These are phyloP conservation scores for Lizanozyma gosingica DNA, from an alignment of 1,139 yeast genomes.

Conservation along the genomic window DNA sequence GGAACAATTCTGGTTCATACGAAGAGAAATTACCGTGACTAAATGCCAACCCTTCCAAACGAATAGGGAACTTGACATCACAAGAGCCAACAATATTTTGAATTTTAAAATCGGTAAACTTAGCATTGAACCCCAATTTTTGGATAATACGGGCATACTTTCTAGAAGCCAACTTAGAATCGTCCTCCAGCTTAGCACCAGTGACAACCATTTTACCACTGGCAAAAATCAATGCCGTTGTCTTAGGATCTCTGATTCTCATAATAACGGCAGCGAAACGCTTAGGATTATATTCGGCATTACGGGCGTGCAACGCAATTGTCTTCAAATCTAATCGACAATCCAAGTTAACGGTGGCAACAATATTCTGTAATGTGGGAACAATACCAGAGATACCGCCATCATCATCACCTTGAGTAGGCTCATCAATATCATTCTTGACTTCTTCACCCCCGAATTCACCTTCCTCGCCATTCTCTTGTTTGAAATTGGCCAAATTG, in stretches of 20 bases:
- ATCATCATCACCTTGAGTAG: constrained; percentile 39
- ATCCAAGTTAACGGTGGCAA: constrained; percentile 94
- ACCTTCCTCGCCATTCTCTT: background rate
- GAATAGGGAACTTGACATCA: constrained; percentile 95
- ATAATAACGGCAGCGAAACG: constrained; percentile 99
- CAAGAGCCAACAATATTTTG: constrained; percentile 98
- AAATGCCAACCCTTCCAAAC: constrained; percentile 95
- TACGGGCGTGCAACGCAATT: constrained; percentile 96
- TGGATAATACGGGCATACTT: constrained; percentile 97
- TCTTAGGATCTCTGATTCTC: constrained; percentile 98
- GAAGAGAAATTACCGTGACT: constrained; percentile 99
- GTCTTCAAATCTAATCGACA: constrained; percentile 94
- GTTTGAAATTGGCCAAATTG: background rate
- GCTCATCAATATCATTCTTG: background rate
- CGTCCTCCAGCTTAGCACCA: constrained; percentile 98
- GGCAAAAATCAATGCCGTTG: constrained; percentile 95
- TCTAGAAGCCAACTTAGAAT: constrained; percentile 92
- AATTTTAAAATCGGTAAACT: constrained; percentile 92
- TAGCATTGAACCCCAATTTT: constrained; percentile 93
- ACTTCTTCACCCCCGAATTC: background rate
- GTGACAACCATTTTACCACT: constrained; percentile 99
- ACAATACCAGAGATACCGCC: constrained; percentile 86
- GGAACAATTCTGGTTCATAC: constrained; percentile 96
- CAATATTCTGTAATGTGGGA: constrained; percentile 93
- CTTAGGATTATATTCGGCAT: constrained; percentile 95